Conservation (phyloP, 352 stramenopile genomes). For the Elongisporangium anandrum region DNA sequence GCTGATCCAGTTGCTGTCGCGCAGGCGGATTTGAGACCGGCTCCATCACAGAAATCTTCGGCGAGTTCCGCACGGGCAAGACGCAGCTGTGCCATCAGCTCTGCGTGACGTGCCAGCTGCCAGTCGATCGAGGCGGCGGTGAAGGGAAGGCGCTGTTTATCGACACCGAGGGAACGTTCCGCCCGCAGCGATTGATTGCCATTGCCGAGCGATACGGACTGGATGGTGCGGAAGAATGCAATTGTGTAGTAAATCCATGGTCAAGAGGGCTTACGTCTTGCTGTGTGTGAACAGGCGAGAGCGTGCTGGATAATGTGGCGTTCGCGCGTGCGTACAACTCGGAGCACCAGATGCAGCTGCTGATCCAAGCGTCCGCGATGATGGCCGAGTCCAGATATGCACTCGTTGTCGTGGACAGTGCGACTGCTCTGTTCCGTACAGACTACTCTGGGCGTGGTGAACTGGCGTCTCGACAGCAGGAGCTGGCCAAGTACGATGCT, state of each 20-base stretch:
- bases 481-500: slow-evolving; percentile 68
- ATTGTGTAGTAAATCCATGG: slow-evolving; percentile 4
- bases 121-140: slow-evolving; percentile 95
- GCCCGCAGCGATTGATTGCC: slow-evolving; percentile 93
- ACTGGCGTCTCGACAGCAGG: slow-evolving; percentile 92
- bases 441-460: slow-evolving; percentile 98
- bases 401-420: slow-evolving; percentile 97
- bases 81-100: slow-evolving; percentile 99
- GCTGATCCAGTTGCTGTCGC: not conserved
- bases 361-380: slow-evolving; percentile 97
- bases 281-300: slow-evolving; percentile 44
- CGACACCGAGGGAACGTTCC: slow-evolving; percentile 99
- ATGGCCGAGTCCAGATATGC: slow-evolving; percentile 97
- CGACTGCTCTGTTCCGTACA: slow-evolving; percentile 97
- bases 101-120: slow-evolving; percentile 98
- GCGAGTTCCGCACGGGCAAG: slow-evolving; percentile 99
- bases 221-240: slow-evolving; percentile 48
- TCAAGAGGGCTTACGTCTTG: not conserved
- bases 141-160: slow-evolving; percentile 99
- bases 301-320: slow-evolving; percentile 98
- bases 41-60: slow-evolving; percentile 98
- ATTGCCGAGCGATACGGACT: slow-evolving; percentile 98
- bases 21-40: slow-evolving; percentile 97
- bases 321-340: slow-evolving; percentile 99
- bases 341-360: slow-evolving; percentile 98